phyloP scores from a whole-genome alignment of 352 stramenopile species.

The Phytophthora megakarya region DNA sequence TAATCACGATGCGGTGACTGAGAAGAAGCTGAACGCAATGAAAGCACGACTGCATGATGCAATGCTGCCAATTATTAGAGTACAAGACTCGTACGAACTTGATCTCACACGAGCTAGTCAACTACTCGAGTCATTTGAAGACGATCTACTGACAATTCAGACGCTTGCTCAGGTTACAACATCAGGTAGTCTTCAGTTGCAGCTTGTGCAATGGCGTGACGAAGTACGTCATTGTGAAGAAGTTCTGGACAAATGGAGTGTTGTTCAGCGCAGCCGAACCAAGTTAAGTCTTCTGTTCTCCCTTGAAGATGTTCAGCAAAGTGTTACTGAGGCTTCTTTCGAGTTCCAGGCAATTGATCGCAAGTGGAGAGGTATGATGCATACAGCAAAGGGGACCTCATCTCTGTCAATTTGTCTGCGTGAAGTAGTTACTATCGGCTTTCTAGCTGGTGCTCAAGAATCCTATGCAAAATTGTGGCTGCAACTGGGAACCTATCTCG shows the following conservation, averaged over 20 bases:
- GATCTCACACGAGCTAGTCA: conserved; percentile 35
- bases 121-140: conserved; percentile 53
- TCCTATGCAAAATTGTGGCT: conserved; percentile 64
- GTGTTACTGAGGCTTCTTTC: conserved; percentile 52
- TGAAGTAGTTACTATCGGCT: conserved; percentile 62
- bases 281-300: conserved; percentile 52
- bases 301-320: conserved; percentile 61
- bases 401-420: conserved; percentile 58
- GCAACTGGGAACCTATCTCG: conserved; percentile 56
- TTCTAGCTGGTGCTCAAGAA: conserved; percentile 45
- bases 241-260: conserved; percentile 60
- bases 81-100: conserved; percentile 53
- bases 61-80: conserved; percentile 46
- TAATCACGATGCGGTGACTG: conserved; percentile 56
- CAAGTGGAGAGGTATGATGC: conserved; percentile 78
- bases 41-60: conserved; percentile 49
- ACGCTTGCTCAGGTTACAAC: conserved; percentile 53
- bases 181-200: conserved; percentile 37
- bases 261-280: conserved; percentile 56
- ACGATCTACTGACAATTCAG: conserved; percentile 66
- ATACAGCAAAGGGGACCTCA: conserved; percentile 48
- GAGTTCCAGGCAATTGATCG: conserved; percentile 69
- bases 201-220: conserved; percentile 60
- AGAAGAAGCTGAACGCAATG: conserved; percentile 66
- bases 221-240: conserved; percentile 67